Evolutionary conservation across 2,329 filamentous ascomycete genomes (phyloP), one percentile per base, ranked within the genome.

Genomic region (Aspergillus terreus): DNA sequence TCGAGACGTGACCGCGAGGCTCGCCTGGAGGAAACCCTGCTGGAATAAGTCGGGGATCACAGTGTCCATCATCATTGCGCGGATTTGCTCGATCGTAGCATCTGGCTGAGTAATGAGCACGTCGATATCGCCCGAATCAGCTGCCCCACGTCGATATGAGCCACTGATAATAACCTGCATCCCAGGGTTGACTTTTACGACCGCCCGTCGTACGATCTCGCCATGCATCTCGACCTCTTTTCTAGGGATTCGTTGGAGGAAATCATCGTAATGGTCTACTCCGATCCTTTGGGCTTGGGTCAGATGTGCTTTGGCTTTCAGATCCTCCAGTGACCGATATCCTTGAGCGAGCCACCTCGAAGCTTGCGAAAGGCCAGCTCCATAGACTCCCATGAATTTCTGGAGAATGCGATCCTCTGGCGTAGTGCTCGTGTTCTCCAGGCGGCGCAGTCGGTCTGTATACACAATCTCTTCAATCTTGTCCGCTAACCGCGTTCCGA

Each of bases 391-490:
- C 21, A 90, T 76, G 63, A 96, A 96, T 0, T 82, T 68, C 51
- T 85, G 82, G 1, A 95, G 72, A 0, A 82, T 71, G 14, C 78
- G 71, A 56, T 90, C 83, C n/a, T 78, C 76, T 0, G 86, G 82
- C 44, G 95, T 87, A 3, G 78, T 71, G 49, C 81, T 80, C 0
- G 87, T 82, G 60, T 85, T 83, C 32, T 95, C 87, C 0, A 96
- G 78, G 35, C 86, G 81, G 40, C 81, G 81, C 1, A 96, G 79
- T 23, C 78, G 77, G 61, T 90, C 81, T 0, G 90, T 96, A 36
- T 78, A 77, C 2, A 84, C 88, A 41, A 96, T 95, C 65, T 96
- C 92, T 62, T 94, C 89, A 56, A 97, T 94, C 68, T 96, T 96
- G 23, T 81, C 77, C 0, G 91, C 91, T 1, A 96, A 74, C 1